phyloP scores from a whole-genome alignment of 176 grass and related monocot species.

The Triticum monococcum region DNA sequence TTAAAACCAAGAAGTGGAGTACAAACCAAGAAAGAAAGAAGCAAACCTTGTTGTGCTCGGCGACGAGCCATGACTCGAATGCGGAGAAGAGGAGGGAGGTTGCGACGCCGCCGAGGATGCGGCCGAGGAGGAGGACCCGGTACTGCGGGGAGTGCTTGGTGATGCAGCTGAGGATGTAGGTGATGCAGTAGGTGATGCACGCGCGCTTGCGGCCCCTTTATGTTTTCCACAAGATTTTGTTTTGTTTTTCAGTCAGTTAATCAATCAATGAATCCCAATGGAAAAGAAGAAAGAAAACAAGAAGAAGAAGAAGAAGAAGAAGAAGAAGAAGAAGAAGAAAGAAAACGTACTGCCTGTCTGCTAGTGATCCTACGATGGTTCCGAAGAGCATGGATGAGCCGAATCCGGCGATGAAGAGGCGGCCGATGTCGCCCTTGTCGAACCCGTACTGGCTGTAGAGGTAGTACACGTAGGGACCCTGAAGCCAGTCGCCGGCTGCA shows the following conservation, averaged over 20 bases:
- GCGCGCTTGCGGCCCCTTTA: conserved; percentile 79
- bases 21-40: neutral
- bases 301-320: too few species aligned
- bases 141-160: conserved; percentile 95
- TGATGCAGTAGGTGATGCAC: conserved; percentile 81
- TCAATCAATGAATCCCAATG: too few species aligned
- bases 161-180: conserved; percentile 60
- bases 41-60: conserved; percentile 83
- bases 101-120: conserved; percentile 72
- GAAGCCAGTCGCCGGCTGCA: conserved; percentile 92
- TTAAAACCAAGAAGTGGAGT: neutral
- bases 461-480: conserved; percentile 96
- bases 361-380: conserved; percentile 95
- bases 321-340: neutral
- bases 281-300: too few species aligned
- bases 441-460: conserved; percentile 97
- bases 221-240: too few species aligned
- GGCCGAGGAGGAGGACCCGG: conserved; percentile 79
- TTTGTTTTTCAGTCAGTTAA: too few species aligned
- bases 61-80: conserved; percentile 99
- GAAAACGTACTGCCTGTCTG: conserved; percentile 80
- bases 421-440: conserved; percentile 96
- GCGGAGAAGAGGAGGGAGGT: conserved; percentile 96
- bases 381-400: conserved; percentile 99
- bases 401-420: conserved; percentile 98